Base-by-base conservation (phyloP, 2,329 filamentous ascomycete genomes). In the Colletotrichum ledebouriae region DNA sequence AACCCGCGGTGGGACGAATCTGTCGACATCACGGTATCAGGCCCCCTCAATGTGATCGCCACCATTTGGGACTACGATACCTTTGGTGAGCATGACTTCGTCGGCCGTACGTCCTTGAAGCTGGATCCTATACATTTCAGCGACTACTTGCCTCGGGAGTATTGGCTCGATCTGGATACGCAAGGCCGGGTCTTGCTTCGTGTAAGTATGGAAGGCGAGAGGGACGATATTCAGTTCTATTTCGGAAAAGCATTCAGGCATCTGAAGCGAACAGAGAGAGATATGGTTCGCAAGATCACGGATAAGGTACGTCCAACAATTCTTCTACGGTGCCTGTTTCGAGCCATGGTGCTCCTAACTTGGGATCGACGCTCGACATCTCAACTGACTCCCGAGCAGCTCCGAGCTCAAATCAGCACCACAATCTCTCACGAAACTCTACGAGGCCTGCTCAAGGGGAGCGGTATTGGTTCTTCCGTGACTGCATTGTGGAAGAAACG, bases 31-130 rank as follows among this genome's bases (percentile, higher is more conserved):
- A 96, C 94, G 20, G 97, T 97, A 1, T 91, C 92, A 71, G 94
- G 94, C 0, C 90, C 96, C 11, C 86, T 99, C 66, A 98, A 98
- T 74, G 89, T 99, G 72, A 97, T 98, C 75, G 94, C 95, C 37
- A 99, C 96, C 0, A 92, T 98, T 47, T 99, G 96, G 96, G 96
- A 99, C 80, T 97, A 96, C 86, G 96, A 99, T 81, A 94, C 94
- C 13, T 91, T 99, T 74, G 96, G 96, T 61, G 96, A 98, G 76
- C 96, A 99, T 76, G 96, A 99, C 76, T 98, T 97, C 77, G 94
- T 98, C 41, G 96, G 96, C 29, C 89, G 96, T 70, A 98, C 96
- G n/a, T 97, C 94, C 20, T 85, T 99, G 72, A 99, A 99, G 80
- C 85, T 99, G n/a, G 96, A 99, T 74, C 96, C 96, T n/a, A 87